phyloP scores from a whole-genome alignment of 495 filamentous ascomycete genomes.

The Talaromyces liani region DNA sequence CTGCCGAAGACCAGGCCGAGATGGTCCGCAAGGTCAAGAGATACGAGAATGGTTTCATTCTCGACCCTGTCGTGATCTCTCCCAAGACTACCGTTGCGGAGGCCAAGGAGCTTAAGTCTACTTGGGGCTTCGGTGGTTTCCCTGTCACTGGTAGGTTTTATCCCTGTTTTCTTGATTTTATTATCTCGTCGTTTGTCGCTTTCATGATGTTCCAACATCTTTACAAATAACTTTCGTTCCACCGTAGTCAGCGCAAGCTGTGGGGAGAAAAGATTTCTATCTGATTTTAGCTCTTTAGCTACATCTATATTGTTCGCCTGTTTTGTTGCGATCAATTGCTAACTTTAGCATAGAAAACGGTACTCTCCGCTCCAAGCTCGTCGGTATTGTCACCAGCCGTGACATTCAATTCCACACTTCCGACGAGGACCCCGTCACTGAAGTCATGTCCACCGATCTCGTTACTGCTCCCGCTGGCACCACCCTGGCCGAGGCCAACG shows the following conservation, averaged over 20 bases:
- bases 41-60: conserved; percentile 98
- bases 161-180: conserved; percentile 10
- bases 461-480: conserved; percentile 85
- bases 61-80: conserved; percentile 88
- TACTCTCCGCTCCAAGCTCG: conserved; percentile 84
- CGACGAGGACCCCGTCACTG: conserved; percentile 62
- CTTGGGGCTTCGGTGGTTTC: conserved; percentile 98
- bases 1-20: conserved; percentile 87
- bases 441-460: conserved; percentile 93
- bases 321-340: conserved; percentile 22
- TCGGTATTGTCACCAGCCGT: conserved; percentile 95
- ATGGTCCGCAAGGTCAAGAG: conserved; percentile 99
- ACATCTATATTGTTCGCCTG: conserved; percentile 19
- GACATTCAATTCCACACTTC: conserved; percentile 91
- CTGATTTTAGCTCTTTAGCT: conserved; percentile 22
- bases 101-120: conserved; percentile 86
- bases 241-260: conserved; percentile 77
- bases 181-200: conserved; percentile 12
- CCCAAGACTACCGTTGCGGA: conserved; percentile 84
- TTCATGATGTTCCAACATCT: conserved; percentile 64
- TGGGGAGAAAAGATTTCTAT: conserved; percentile 62
- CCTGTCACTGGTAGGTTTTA: conserved; percentile 86
- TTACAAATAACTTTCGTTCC: conserved; percentile 99
- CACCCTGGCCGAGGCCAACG: conserved; percentile 80
- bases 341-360: conserved; percentile 62